Base-by-base conservation (phyloP, 257 asterid genomes). In the Nicotiana benthamiana region DNA sequence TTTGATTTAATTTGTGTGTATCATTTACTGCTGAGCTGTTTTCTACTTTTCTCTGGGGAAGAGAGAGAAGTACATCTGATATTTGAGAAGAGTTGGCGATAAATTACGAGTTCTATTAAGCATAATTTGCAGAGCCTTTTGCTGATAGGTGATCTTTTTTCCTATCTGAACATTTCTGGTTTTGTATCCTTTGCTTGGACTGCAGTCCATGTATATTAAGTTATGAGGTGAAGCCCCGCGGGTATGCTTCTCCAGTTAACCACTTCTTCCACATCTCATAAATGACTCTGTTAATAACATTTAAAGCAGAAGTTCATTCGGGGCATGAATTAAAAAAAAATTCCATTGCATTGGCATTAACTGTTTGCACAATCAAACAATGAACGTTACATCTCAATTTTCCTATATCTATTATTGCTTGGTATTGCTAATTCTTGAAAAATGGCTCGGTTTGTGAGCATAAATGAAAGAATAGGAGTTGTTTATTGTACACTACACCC, bases 401-500 rank as follows among this genome's bases (percentile, higher is more conserved):
- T 24, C 79, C 79, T 74, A 74, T 61, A 48, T 15, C 79, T 74
- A 46, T 48, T 24, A 20, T 51, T 68, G 63, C 51, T 48, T 79
- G 6, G 75, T 74, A 74, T 72, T 64, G 9, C 54, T 60, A 63
- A 81, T 28, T 43, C 84, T 32, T 81, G 75, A 87, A 86, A 77
- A 84, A 82, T 80, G 89, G 88, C 93, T 88, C 91, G 64, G 22
- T 62, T 75, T 74, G 77, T 79, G 84, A 88, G 88, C 88, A 89
- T 82, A 70, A 85, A 83, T 79, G 26, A 77, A 67, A 22, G 76
- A 54, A n/a, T 77, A 77, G 54, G 70, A 84, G 82, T 36, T 84
- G 63, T 59, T 80, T 83, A 66, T 83, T 77, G 80, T 57, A 85
- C 81, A 82, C 86, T 74, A 75, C 70, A 80, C 82, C 86, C 83